Conservation (phyloP, 352 stramenopile genomes). For the Pythium aquatile region DNA sequence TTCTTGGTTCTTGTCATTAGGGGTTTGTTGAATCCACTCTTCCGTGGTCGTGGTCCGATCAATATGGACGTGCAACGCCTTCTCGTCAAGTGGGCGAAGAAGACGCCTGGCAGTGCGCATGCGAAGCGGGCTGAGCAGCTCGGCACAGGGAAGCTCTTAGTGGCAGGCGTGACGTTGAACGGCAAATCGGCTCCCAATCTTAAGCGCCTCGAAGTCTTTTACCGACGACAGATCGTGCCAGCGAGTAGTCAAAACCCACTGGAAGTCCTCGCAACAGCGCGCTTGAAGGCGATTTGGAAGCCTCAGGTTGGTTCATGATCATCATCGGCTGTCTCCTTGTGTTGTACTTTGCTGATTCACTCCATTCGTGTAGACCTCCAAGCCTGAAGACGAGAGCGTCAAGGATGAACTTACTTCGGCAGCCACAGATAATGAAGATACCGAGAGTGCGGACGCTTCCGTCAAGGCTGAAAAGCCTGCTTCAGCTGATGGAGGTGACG, state of each 20-base stretch:
- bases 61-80: conserved; percentile 56
- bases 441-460: background rate
- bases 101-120: conserved; percentile 21
- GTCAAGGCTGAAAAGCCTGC: conserved; percentile 11
- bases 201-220: conserved; percentile 68
- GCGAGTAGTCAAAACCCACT: conserved; percentile 19
- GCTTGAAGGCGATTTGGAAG: conserved; percentile 21
- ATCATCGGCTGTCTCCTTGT: too few relatives aligned
- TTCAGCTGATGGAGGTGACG: background rate
- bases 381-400: conserved; percentile 15
- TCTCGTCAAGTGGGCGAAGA: conserved; percentile 67
- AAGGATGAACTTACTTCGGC: conserved; percentile 17
- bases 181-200: conserved; percentile 38
- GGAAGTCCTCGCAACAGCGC: conserved; percentile 21
- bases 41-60: conserved; percentile 58
- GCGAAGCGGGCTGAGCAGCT: conserved; percentile 24
- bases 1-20: conserved; percentile 24
- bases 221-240: conserved; percentile 45
- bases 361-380: conserved; percentile 1
- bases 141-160: conserved; percentile 45
- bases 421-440: conserved; percentile 26
- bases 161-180: conserved; percentile 46
- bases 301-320: conserved; percentile 6
- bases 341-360: background rate
- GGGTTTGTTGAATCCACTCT: conserved; percentile 48